Conservation (phyloP, 2,329 filamentous ascomycete species). For the Chaetothyriales sp. region DNA sequence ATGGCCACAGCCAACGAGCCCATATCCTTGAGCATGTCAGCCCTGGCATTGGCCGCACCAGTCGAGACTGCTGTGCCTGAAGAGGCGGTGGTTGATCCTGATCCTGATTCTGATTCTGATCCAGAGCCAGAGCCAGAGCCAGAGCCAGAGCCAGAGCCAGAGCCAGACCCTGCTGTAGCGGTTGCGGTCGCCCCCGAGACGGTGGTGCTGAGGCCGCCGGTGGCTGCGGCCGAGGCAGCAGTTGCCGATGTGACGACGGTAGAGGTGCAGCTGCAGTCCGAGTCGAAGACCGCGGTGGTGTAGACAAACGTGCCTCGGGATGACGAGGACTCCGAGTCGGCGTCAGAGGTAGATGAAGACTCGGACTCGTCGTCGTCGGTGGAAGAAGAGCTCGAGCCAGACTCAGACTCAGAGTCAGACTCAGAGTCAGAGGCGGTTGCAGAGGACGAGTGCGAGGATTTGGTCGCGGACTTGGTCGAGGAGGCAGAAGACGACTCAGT, state of each 20-base stretch:
- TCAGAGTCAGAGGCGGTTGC: slow-evolving; percentile 9
- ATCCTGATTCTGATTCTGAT: slow-evolving; percentile 1
- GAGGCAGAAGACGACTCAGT: slow-evolving; percentile 1
- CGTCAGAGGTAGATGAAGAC: slow-evolving; percentile 13
- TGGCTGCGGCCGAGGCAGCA: slow-evolving; percentile 10
- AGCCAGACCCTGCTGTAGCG: slow-evolving; percentile 8
- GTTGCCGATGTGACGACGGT: slow-evolving; percentile 8
- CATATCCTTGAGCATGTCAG: slow-evolving; percentile 7
- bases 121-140: slow-evolving; percentile 2
- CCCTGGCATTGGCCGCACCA: slow-evolving; percentile 23
- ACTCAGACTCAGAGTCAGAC: slow-evolving; percentile 2
- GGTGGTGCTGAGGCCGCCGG: slow-evolving; percentile 5
- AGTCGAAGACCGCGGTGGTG: slow-evolving; percentile 17
- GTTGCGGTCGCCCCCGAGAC: slow-evolving; percentile 7
- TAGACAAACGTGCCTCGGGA: slow-evolving; percentile 10
- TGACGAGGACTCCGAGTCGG: slow-evolving; percentile 11
- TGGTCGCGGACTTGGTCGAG: slow-evolving; percentile 5
- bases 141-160: slow-evolving; percentile 11
- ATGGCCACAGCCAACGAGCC: slow-evolving; percentile 22
- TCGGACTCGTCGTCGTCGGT: slow-evolving; percentile 20
- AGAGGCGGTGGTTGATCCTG: slow-evolving; percentile 15
- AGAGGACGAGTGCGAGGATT: slow-evolving; percentile 3
- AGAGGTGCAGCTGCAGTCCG: slow-evolving; percentile 12
- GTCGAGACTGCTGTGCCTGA: slow-evolving; percentile 18
- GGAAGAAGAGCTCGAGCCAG: slow-evolving; percentile 15